A percentile compares a stretch with the other conserved stretches of the same genome.
Evolutionary conservation across 495 filamentous ascomycete species (phyloP).

Genomic region (Xylaria palmicola): DNA sequence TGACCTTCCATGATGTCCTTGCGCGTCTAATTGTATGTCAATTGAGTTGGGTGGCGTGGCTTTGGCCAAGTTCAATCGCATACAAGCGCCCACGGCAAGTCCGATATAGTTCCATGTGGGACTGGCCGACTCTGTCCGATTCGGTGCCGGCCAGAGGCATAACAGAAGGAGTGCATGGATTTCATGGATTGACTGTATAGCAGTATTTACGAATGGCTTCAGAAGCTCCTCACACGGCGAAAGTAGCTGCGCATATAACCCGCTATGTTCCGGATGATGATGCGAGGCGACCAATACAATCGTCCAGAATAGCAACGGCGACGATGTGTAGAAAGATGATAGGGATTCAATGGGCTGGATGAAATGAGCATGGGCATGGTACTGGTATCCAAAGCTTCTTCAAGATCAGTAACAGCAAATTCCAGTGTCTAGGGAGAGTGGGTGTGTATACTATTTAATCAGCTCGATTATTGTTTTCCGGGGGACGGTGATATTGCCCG

Average conservation of each 20-base stretch:
- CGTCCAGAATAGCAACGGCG: conserved; percentile 5
- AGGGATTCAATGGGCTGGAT: conserved; percentile 2
- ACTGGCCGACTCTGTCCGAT: background rate
- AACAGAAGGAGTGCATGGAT: conserved; percentile 8
- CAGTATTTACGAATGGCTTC: conserved; percentile 1
- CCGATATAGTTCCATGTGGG: conserved; percentile 11
- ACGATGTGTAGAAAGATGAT: background rate
- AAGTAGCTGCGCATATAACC: background rate
- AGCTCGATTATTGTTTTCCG: background rate
- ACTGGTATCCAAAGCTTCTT: conserved; percentile 4
- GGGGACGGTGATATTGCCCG: background rate
- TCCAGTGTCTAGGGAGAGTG: background rate
- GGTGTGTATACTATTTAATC: conserved; percentile 6
- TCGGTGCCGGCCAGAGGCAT: conserved; percentile 6
- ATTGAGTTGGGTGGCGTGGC: background rate
- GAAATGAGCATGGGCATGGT: background rate
- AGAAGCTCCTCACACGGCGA: background rate
- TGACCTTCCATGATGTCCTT: background rate
- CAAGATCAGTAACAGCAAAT: background rate
- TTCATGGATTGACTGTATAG: conserved; percentile 6
- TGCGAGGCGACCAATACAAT: background rate
- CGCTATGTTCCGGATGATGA: background rate
- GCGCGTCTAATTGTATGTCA: background rate
- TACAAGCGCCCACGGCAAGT: conserved; percentile 4
- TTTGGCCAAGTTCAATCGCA: conserved; percentile 8